Base-by-base conservation (phyloP, 345 rosid genomes). In the Eucalyptus regnans region DNA sequence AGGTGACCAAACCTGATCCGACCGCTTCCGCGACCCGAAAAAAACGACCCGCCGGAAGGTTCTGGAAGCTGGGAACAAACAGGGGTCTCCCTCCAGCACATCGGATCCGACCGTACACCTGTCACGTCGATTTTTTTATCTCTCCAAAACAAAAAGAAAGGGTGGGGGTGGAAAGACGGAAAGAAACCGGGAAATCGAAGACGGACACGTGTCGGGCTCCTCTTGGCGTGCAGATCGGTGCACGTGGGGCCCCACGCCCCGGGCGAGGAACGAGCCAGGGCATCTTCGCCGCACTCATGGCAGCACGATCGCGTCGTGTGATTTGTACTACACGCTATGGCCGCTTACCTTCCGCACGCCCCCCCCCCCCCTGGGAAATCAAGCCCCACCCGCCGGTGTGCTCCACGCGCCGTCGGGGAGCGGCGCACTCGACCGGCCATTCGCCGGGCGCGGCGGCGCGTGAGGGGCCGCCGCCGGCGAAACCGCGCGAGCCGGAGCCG, bases 361-460 rank as follows among this genome's bases (percentile, higher is more conserved):
- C 37, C 54, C 54, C 54, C 37, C 43, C 12, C n/a, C n/a, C n/a
- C n/a, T n/a, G n/a, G 3, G 43, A 8, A 66, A 8, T 22, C 5
- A 8, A 66, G 80, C 80, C 41, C 44, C 80, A 16, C 44, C 12
- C 80, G 62, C 2, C 7, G 80, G 80, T 68, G 80, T 20, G 23
- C 12, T 33, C 44, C 80, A 68, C 80, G 23, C 44, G 44, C 62
- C 62, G 25, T 3, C 8, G 22, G 23, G 58, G 4, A 52, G 56
- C 4, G 8, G 56, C 4, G 2, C 1, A 0, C 23, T 1, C 8
- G 56, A 18, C 58, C 0, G 10, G 23, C 41, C 76, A 14, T 4
- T n/a, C 3, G 9, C 1, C 5, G 10, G 81, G 25, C 14, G 27
- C 13, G 83, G 44, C 3, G 80, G 80, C 80, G 80, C 80, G 80